Evolutionary conservation across 1,284 basidiomycete genomes (phyloP), one percentile per base, ranked within the genome.

Genomic region (Cryptococcus floricola): DNA sequence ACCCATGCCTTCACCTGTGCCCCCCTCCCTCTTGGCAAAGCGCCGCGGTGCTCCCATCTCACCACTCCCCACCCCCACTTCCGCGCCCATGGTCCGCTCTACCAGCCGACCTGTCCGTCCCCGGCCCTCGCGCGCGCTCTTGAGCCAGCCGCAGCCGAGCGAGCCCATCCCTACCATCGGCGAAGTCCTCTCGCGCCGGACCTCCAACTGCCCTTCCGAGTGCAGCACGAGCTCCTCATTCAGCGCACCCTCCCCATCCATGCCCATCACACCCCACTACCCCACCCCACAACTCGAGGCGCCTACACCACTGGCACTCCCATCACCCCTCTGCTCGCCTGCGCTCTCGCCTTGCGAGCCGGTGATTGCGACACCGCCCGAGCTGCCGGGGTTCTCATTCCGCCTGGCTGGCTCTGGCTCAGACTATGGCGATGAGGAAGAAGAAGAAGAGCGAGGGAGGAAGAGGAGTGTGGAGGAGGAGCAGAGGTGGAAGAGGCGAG

Each of bases 11-110:
- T 44, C 53, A 10, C 69, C 60, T 6, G 67, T 65, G 5, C 70
- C 70, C 1, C 70, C 69, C 2, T 67, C 65, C 9, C 63, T 73
- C 7, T 61, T 70, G 10, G 31, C 31, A 28, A 59, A 66, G 53
- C 63, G 67, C 28, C 53, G 31, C 31, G 31, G 54, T 18, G 59
- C 64, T 12, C 56, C 55, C 23, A 46, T 23, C 18, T 37, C 45
- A 48, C 18, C 18, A 25, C n/a, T 34, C 3, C 14, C 39, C 10
- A 13, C 52, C 39, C 39, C 52, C 9, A 28, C 45, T n/a, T 28
- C 28, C 18, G 42, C 27, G 3, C 37, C 46, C 34, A 39, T 34
- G 31, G 31, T 34, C 31, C 31, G 34, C 23, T 52, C 55, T 19
- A 52, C 28, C 28, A 39, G n/a, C 53, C 37, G n/a, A 28, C 8